Evolutionary conservation across 441 rosid genomes (phyloP).

Genomic region (Corymbia calophylla): DNA sequence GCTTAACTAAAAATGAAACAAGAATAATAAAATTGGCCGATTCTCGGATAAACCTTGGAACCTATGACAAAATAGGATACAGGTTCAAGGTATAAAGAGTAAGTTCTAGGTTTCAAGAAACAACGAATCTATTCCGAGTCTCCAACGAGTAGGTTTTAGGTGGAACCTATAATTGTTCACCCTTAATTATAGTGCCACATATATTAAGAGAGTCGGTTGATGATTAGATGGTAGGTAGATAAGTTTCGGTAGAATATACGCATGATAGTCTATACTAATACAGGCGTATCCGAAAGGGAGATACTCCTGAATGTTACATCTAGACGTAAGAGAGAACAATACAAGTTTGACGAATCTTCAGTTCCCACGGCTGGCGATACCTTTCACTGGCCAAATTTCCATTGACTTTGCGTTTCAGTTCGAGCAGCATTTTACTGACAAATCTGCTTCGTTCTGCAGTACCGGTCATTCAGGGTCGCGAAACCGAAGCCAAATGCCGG

Average conservation of each 20-base stretch:
- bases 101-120: too few relatives aligned
- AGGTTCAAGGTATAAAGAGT: too few relatives aligned
- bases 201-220: background rate
- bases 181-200: background rate
- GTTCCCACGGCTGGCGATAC: background rate
- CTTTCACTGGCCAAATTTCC: background rate
- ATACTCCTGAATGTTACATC: background rate
- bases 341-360: background rate
- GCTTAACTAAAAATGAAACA: too few relatives aligned
- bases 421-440: background rate
- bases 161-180: too few relatives aligned
- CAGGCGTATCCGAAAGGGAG: background rate
- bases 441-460: background rate
- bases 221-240: background rate
- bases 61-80: too few relatives aligned
- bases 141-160: too few relatives aligned
- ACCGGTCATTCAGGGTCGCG: background rate
- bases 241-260: background rate
- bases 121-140: too few relatives aligned
- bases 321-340: background rate
- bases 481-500: background rate
- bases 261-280: too few relatives aligned
- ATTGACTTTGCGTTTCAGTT: background rate
- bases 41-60: too few relatives aligned
- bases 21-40: too few relatives aligned